Evolutionary conservation across 768 basidiomycete genomes (phyloP), one percentile per base, ranked within the genome.

Genomic region (Collybiopsis luxurians): DNA sequence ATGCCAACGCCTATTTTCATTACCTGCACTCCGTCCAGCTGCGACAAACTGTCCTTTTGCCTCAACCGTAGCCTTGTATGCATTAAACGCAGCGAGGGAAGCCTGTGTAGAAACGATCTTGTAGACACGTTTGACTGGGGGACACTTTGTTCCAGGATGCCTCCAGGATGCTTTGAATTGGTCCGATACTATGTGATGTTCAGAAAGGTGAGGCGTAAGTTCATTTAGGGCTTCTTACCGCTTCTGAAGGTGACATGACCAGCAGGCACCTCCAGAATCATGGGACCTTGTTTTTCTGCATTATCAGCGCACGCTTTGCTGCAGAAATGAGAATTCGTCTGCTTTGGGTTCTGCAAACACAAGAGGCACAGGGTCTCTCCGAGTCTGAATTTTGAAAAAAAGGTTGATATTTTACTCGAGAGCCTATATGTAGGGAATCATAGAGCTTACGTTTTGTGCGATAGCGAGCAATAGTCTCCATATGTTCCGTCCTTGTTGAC

Each of bases 1-100:
- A 65, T 89, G 87, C 86, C 86, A 89, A 21, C 87, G 80, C 28
- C 87, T 82, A 60, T 87, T 86, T 67, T 88, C 86, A 60, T 89
- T 89, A 28, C 87, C 87, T 27, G 81, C 69, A 4, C 84, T 81
- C 44, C 83, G 74, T 34, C 84, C 84, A 3, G 75, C 60, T 34
- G 74, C 62, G 2, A 66, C 74, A 58, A 88, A 89, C 28, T 85
- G 79, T 1, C 87, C 86, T 45, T 79, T 78, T 38, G 72, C 61
- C 66, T 89, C 87, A 4, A 88, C 84, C 13, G 58, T 75, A 55
- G 68, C 85, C 85, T 76, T 79, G 64, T 89, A 88, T 3, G 84
- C 72, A 4, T 85, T 80, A 61, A 87, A 89, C 50, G 74, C 74
- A 1, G 78, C 75, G 45, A 85, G 68, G 17, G 78, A 79, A 6